Conservation (phyloP, 192 early-diverging fungal genomes). For the Coemansia sp. region DNA sequence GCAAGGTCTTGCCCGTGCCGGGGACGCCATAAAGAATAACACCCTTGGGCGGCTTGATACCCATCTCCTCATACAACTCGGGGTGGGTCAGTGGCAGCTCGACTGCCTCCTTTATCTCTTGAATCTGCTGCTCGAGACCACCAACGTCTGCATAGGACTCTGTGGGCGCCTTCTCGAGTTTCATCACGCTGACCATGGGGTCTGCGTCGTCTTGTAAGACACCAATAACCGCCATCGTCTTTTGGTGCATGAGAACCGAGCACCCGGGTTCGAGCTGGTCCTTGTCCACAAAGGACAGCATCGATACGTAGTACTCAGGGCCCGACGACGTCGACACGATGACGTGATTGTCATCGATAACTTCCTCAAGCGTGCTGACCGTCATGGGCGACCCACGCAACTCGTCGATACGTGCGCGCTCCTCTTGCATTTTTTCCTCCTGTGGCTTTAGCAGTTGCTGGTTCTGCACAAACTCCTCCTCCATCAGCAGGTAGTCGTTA, state of each 20-base stretch:
- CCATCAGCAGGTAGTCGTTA: conserved; percentile 97
- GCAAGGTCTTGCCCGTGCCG: conserved; percentile 90
- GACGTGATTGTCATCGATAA: conserved; percentile 99
- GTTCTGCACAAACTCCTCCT: conserved; percentile 99
- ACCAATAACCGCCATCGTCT: conserved; percentile 89
- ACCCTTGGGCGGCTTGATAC: conserved; percentile 97
- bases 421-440: conserved; percentile 93
- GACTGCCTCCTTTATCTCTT: conserved; percentile 98
- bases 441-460: conserved; percentile 97
- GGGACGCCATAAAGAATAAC: conserved; percentile 95
- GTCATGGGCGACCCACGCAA: conserved; percentile 96
- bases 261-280: conserved; percentile 97
- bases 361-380: conserved; percentile 95
- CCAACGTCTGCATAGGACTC: conserved; percentile 99
- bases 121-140: conserved; percentile 94
- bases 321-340: conserved; percentile 93
- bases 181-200: conserved; percentile 99
- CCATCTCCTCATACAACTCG: conserved; percentile 98
- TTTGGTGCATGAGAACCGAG: conserved; percentile 92
- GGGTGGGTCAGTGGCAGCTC: conserved; percentile 97
- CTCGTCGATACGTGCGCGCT: conserved; percentile 92
- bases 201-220: conserved; percentile 94
- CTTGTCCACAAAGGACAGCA: conserved; percentile 99
- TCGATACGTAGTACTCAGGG: conserved; percentile 96
- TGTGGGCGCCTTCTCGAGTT: conserved; percentile 97